Evolutionary conservation across 495 filamentous ascomycete genomes (phyloP), one percentile per base, ranked within the genome.

Genomic region (Trichoderma orchidacearum): DNA sequence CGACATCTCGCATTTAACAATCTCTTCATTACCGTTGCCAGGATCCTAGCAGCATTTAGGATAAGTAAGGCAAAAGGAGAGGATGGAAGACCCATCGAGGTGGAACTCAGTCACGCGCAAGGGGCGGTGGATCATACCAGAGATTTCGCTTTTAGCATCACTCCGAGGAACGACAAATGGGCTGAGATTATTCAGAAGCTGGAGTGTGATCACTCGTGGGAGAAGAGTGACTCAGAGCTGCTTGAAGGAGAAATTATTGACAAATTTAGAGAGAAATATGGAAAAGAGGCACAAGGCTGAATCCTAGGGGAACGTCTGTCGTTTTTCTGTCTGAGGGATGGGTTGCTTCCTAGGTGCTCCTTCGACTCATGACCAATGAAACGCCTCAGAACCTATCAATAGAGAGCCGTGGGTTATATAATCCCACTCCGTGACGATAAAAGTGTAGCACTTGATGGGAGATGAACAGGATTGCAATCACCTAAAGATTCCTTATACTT

Each of bases 21-120:
- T 6, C 60, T 77, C 8, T 76, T 73, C 57, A 64, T 76, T 35
- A 64, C 68, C 4, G 65, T 79, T 6, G 68, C 72, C 7, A 73
- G 69, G 18, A 54, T 76, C 15, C 64, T 79, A 0, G 76, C 74
- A 74, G 72, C 63, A 9, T 75, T 75, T 61, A 63, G 70, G 45
- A 69, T 75, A 51, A 51, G 58, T 15, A 70, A 66, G 53, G 51
- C 61, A 1, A 55, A 65, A 3, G 67, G 66, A 28, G 60, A 63
- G 21, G 13, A 15, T 4, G 15, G 34, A 15, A 36, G n/a, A 15
- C 34, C 34, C 3, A 15, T 15, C 11, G 34, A 36, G 34, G 30
- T 11, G 3, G 31, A 2, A 2, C 30, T 25, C 29, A 38, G 25
- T 15, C 25, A 23, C 32, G n/a, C 45, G 17, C 45, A 7, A 25